Evolutionary conservation across 2,329 filamentous ascomycete genomes (phyloP).

Genomic region (Fusarium sambucinum): DNA sequence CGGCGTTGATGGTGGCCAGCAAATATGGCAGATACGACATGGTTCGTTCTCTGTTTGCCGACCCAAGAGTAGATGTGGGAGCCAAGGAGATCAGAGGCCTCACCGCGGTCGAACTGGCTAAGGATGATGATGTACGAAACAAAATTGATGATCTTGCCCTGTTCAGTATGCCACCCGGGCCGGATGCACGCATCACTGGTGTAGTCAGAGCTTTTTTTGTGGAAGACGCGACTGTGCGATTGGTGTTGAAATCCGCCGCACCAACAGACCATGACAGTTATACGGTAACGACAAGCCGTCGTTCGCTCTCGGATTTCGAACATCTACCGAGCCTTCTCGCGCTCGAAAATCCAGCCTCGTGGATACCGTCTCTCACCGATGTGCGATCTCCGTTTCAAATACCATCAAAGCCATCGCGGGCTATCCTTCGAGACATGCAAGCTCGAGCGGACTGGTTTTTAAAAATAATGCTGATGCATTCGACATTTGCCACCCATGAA

Average conservation of each 20-base stretch:
- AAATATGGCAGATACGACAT: conserved; percentile 97
- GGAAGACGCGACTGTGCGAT: conserved; percentile 91
- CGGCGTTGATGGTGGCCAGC: conserved; percentile 96
- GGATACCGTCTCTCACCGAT: conserved; percentile 83
- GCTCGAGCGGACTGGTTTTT: conserved; percentile 88
- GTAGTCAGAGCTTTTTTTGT: conserved; percentile 97
- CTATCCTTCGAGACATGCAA: conserved; percentile 89
- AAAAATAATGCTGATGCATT: conserved; percentile 85
- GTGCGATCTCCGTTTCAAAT: conserved; percentile 92
- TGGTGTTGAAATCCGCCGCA: conserved; percentile 93
- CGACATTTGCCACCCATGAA: conserved; percentile 95
- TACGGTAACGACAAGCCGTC: conserved; percentile 92
- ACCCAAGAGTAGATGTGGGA: conserved; percentile 86
- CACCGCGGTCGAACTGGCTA: conserved; percentile 94
- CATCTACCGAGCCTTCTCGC: conserved; percentile 85
- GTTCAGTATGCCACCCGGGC: conserved; percentile 77
- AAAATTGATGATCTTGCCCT: conserved; percentile 94
- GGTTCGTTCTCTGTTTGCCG: conserved; percentile 87
- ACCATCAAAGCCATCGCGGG: conserved; percentile 88
- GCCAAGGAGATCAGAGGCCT: conserved; percentile 88
- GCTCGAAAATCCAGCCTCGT: conserved; percentile 93
- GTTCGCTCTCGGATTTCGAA: conserved; percentile 90
- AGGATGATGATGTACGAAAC: conserved; percentile 97
- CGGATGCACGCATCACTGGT: conserved; percentile 86
- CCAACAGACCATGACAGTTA: conserved; percentile 85